Base-by-base conservation (phyloP, 208 protist genomes). In the Trypanosomatidae sp. region DNA sequence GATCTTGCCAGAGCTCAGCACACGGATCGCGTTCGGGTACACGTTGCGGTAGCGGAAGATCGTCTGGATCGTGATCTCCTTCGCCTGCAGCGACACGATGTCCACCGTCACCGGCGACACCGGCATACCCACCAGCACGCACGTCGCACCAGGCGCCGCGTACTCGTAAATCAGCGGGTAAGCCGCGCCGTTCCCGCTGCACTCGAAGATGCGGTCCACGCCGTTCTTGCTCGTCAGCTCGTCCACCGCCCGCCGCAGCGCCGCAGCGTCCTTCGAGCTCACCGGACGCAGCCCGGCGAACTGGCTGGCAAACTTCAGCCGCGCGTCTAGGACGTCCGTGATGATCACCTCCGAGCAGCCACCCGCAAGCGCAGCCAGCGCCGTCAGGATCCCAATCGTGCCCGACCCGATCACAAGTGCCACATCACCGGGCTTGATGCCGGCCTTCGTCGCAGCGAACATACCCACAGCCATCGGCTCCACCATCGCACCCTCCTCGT, bases 401-500 rank as follows among this genome's bases (percentile, higher is more conserved):
- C 86, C 67, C 28, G 52, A 67, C 10, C 81, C 76, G 19, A 81
- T 85, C 52, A 85, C 73, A 4, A 78, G 56, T 9, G 46, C 72
- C 25, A 85, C 76, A 30, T 81, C 76, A 10, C 86, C 86, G 0
- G 82, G 82, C 69, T 78, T 74, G 39, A 91, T 80, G 8, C 52
- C 52, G 0, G 83, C 86, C 83, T 88, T 88, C 43, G 70, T 88
- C 17, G 80, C 88, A 8, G 86, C 74, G 72, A 90, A 77, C 66
- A 93, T 77, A 52, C 82, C 86, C 25, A 91, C 84, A 0, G 86
- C 72, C 25, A 90, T 67, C 44, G 88, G 86, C 75, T 93, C 88
- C 65, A 80, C 88, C 84, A 93, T 75, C 65, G 88, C 88, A 9
- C 86, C 86, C 50, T 93, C 86, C 47, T 85, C 88, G 55, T 80